Conservation (phyloP, 2,329 filamentous ascomycete genomes). For the Fusarium sororula region DNA sequence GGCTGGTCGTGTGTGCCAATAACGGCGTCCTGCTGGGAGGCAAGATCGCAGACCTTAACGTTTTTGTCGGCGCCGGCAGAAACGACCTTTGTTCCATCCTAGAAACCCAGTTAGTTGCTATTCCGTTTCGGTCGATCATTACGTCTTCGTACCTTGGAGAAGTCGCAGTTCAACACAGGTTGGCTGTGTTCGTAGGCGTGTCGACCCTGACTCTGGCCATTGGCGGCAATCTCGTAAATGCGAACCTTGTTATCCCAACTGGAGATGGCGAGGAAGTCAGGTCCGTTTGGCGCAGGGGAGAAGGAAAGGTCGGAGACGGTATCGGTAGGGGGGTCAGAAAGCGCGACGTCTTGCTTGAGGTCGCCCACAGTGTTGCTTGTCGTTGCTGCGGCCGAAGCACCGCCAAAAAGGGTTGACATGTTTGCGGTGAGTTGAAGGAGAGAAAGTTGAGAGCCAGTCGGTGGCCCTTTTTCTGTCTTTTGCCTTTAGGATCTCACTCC, state of each 20-base stretch:
- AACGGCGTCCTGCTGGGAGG: slow-evolving; percentile 71
- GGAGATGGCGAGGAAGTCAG: slow-evolving; percentile 85
- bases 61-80: slow-evolving; percentile 92
- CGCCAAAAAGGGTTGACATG: slow-evolving; percentile 73
- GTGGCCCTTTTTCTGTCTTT: slow-evolving; percentile 8
- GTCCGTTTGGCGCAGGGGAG: slow-evolving; percentile 66
- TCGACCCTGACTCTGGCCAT: slow-evolving; percentile 84
- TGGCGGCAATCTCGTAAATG: slow-evolving; percentile 88
- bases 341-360: slow-evolving; percentile 85
- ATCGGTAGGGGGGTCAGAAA: slow-evolving; percentile 84
- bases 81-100: slow-evolving; percentile 92
- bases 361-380: slow-evolving; percentile 83
- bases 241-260: slow-evolving; percentile 99
- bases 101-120: slow-evolving; percentile 10
- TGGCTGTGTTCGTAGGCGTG: slow-evolving; percentile 87
- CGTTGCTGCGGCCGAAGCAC: slow-evolving; percentile 59
- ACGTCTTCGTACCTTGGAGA: slow-evolving; percentile 76
- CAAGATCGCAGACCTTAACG: slow-evolving; percentile 86
- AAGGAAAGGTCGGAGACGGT: slow-evolving; percentile 89
- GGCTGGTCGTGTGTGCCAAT: slow-evolving; percentile 87
- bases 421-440: slow-evolving; percentile 34
- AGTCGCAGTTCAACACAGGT: slow-evolving; percentile 85
- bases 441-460: slow-evolving; percentile 2
- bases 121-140: background rate
- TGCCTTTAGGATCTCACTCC: background rate